phyloP scores from a whole-genome alignment of 2,329 filamentous ascomycete species.

The Leptodontidium sp. region DNA sequence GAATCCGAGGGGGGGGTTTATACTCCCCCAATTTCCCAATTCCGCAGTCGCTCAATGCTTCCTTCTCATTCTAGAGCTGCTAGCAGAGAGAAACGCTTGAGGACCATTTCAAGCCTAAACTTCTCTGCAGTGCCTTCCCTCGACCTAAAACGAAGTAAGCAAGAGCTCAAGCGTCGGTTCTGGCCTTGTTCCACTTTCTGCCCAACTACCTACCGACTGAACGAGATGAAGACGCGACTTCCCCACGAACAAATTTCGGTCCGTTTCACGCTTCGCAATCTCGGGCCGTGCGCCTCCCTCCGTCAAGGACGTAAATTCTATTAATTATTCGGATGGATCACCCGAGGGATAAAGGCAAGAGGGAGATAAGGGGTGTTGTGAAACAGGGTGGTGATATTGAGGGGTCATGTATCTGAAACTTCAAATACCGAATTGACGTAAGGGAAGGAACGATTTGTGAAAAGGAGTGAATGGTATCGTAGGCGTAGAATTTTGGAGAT shows the following conservation, averaged over 20 bases:
- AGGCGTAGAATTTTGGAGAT: too few species aligned
- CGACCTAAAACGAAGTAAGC: too few species aligned
- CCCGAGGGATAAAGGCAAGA: slow-evolving; percentile 3
- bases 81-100: neutral
- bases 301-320: neutral
- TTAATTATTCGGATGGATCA: neutral
- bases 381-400: neutral
- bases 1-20: slow-evolving; percentile 1
- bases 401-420: neutral
- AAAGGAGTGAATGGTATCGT: neutral
- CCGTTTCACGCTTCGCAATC: slow-evolving; percentile 6
- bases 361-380: neutral
- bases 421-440: neutral
- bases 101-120: too few species aligned
- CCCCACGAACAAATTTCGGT: neutral
- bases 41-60: neutral
- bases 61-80: neutral
- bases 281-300: slow-evolving; percentile 3
- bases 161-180: too few species aligned
- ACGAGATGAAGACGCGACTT: neutral
- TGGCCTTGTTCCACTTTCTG: too few species aligned
- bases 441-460: neutral
- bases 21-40: neutral
- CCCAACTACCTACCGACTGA: too few species aligned
- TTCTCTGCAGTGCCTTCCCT: too few species aligned